Conservation (phyloP, 495 filamentous ascomycete species). For the Pyrenopolyporus hunteri region DNA sequence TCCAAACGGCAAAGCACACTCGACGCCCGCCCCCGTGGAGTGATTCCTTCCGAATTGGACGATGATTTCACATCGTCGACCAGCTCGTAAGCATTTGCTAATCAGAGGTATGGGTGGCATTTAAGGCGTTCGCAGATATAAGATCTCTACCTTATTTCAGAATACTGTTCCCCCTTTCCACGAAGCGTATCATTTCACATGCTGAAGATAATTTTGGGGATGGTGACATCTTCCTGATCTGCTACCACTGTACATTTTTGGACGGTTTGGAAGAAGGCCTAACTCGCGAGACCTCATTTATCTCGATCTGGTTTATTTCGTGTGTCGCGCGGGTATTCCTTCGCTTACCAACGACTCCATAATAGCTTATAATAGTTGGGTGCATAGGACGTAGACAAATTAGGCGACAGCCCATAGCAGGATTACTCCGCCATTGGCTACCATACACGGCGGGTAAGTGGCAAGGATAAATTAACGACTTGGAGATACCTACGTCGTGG, state of each 20-base stretch:
- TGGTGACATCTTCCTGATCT: too few relatives aligned
- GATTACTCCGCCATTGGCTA: constrained; percentile 2
- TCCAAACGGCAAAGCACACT: not conserved
- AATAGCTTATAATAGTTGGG: constrained; percentile 1
- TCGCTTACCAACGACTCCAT: constrained; percentile 22
- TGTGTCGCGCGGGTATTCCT: not conserved
- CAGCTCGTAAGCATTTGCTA: constrained; percentile 24
- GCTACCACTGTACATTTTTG: too few relatives aligned
- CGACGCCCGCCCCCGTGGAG: not conserved
- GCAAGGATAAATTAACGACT: constrained; percentile 1
- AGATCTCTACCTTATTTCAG: too few relatives aligned
- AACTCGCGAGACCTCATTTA: not conserved
- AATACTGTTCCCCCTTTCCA: too few relatives aligned
- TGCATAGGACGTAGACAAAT: not conserved
- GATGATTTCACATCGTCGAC: not conserved
- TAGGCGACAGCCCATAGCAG: not conserved
- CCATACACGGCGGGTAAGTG: not conserved
- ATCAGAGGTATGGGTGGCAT: constrained; percentile 7
- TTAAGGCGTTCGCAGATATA: not conserved
- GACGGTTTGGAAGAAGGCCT: not conserved
- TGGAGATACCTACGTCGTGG: not conserved
- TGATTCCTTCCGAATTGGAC: constrained; percentile 1
- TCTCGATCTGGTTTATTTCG: not conserved
- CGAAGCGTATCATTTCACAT: too few relatives aligned
- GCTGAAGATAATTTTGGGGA: too few relatives aligned